Evolutionary conservation across 2,329 filamentous ascomycete genomes (phyloP).

Genomic region (Sporothrix phasma): DNA sequence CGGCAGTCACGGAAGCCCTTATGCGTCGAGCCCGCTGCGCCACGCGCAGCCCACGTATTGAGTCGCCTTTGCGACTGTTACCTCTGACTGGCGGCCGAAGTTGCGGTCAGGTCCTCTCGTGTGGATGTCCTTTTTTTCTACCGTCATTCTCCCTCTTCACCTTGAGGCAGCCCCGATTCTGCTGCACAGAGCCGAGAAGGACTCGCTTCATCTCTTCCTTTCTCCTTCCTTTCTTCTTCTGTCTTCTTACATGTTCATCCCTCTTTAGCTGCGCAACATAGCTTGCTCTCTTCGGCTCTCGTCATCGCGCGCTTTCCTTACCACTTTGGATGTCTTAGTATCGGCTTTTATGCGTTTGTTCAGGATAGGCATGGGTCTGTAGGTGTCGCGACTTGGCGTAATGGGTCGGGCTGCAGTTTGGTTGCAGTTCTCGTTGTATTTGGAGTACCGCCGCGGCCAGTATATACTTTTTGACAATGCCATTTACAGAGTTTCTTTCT

Average conservation of each 20-base stretch:
- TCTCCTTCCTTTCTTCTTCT: background rate
- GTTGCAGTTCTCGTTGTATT: background rate
- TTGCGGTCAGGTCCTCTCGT: background rate
- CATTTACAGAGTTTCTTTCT: background rate
- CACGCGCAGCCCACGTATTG: slow-evolving; percentile 20
- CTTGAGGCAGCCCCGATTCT: background rate
- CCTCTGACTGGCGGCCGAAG: background rate
- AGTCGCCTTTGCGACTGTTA: background rate
- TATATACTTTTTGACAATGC: background rate
- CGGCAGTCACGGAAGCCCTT: background rate
- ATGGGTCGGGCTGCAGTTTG: background rate
- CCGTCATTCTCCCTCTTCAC: background rate
- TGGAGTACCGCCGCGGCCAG: background rate
- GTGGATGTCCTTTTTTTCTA: background rate
- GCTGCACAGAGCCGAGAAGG: background rate
- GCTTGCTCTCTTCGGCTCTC: no score
- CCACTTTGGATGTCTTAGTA: background rate
- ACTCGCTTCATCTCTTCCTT: background rate
- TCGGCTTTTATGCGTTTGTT: background rate
- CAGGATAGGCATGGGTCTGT: background rate
- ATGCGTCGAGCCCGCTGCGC: slow-evolving; percentile 20
- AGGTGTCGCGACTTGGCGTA: background rate
- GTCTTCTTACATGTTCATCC: background rate
- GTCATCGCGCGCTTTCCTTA: background rate
- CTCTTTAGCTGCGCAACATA: background rate